Base-by-base conservation (phyloP, 163 green algal species). In the Scenedesmus sp. region DNA sequence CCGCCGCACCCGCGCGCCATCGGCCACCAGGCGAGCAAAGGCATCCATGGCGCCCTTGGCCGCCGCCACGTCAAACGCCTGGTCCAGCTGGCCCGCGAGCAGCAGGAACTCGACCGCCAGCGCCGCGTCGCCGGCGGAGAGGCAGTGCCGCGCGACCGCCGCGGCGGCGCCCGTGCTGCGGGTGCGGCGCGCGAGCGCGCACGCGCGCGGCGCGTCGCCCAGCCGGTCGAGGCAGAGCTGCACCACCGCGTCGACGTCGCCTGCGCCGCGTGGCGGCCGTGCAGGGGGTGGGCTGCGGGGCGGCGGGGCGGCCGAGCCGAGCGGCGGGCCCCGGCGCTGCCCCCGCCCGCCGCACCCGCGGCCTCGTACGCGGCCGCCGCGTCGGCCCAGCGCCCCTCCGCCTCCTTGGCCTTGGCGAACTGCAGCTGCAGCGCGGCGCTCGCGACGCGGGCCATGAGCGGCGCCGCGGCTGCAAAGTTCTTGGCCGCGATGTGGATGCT, bases 401-500 rank as follows among this genome's bases (percentile, higher is more conserved):
- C 78, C 83, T 95, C 91, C 79, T 94, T 93, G 29, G 88, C 90
- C 79, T 90, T 90, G 11, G 89, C 90, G 51, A 84, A 93, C 83
- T 92, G 78, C 71, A 90, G 71, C 78, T 95, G 91, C 70, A 96
- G 86, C 84, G 93, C 92, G 63, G 91, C 80, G 39, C 85, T 86
- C 31, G 56, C 84, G 64, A 95, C 86, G 54, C 80, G 77, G 6
- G 78, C 75, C 89, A 95, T 93, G 33, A 89, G 66, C 28, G 87
- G 88, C 70, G 83, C 47, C 22, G 87, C 89, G 28, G 79, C 75
- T 4, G 58, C 53, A 36, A 91, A 93, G 71, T 88, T 90, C 78
- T 92, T 93, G 74, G 80, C 87, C 66, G 81, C 51, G 48, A 96
- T 92, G 78, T 94, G 93, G 50, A 96, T 94, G 65, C 76, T 83